Percentiles rank a stretch among this genome's conserved stretches.
Evolutionary conservation across 208 protist genomes (phyloP).

Genomic region (Leishmania gerbilli): DNA sequence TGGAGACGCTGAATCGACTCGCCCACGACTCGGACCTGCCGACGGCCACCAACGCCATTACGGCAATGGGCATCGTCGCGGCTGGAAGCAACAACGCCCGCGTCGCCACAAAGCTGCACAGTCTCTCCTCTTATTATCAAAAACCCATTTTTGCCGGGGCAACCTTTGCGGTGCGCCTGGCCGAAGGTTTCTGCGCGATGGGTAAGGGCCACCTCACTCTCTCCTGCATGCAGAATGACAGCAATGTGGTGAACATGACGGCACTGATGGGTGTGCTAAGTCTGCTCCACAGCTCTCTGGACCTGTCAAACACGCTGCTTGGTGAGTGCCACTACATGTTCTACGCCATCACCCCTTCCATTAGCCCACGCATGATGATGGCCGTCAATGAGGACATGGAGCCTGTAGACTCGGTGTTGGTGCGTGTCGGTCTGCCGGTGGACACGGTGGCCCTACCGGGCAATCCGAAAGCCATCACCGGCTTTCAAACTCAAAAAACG

Average conservation of each 20-base stretch:
- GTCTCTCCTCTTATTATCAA: slow-evolving; percentile 97
- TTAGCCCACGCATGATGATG: slow-evolving; percentile 97
- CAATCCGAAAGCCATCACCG: slow-evolving; percentile 98
- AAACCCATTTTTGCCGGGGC: slow-evolving; percentile 90
- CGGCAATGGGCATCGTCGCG: slow-evolving; percentile 96
- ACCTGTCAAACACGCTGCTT: slow-evolving; percentile 93
- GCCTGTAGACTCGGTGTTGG: slow-evolving; percentile 89
- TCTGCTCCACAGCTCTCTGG: slow-evolving; percentile 92
- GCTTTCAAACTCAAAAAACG: slow-evolving; percentile 99
- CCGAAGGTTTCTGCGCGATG: slow-evolving; percentile 97
- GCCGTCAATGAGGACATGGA: slow-evolving; percentile 96
- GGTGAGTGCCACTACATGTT: slow-evolving; percentile 98
- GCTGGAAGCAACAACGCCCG: slow-evolving; percentile 99
- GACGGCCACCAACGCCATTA: slow-evolving; percentile 95
- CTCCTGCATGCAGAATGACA: slow-evolving; percentile 95
- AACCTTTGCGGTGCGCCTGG: slow-evolving; percentile 84
- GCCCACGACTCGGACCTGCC: slow-evolving; percentile 96
- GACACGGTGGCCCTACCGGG: slow-evolving; percentile 98
- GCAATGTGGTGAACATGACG: slow-evolving; percentile 77
- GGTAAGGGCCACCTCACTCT: slow-evolving; percentile 99
- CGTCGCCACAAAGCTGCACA: slow-evolving; percentile 94
- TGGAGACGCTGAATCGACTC: slow-evolving; percentile 98
- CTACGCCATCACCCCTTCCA: slow-evolving; percentile 92
- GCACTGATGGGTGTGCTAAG: slow-evolving; percentile 93
- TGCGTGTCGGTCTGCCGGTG: slow-evolving; percentile 92